Evolutionary conservation across 2,329 filamentous ascomycete genomes (phyloP).

Genomic region (Cladobotryum mycophilum): DNA sequence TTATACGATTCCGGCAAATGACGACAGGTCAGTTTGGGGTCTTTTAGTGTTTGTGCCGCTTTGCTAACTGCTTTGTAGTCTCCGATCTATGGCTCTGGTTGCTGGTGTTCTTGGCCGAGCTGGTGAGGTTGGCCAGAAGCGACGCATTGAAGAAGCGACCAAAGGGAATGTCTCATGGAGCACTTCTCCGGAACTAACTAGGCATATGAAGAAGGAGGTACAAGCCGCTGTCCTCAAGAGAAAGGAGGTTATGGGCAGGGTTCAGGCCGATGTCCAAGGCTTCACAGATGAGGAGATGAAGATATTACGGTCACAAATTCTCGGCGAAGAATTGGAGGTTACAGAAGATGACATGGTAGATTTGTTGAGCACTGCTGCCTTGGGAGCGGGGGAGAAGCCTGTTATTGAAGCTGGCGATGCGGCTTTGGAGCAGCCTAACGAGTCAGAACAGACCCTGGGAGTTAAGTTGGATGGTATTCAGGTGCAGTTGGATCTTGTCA

Average conservation of each 20-base stretch:
- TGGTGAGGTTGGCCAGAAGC: conserved; percentile 67
- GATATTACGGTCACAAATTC: conserved; percentile 23
- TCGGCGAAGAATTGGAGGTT: conserved; percentile 22
- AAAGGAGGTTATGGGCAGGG: conserved; percentile 31
- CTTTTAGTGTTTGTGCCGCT: neutral
- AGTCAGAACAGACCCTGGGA: neutral
- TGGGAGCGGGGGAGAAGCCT: conserved; percentile 5
- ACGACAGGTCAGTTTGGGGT: conserved; percentile 64
- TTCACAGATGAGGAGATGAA: conserved; percentile 34
- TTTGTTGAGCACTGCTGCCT: conserved; percentile 20
- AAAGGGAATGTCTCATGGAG: conserved; percentile 59
- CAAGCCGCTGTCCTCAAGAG: conserved; percentile 24
- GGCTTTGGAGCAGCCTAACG: neutral
- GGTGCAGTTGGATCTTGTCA: conserved; percentile 14
- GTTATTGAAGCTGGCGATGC: conserved; percentile 2
- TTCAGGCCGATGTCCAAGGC: conserved; percentile 28
- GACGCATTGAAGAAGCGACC: conserved; percentile 57
- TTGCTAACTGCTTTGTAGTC: conserved; percentile 40
- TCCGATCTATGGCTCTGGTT: conserved; percentile 75
- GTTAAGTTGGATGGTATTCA: conserved; percentile 13
- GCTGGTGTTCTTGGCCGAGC: conserved; percentile 80
- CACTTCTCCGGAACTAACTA: conserved; percentile 38
- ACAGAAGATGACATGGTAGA: conserved; percentile 33
- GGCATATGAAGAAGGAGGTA: conserved; percentile 32
- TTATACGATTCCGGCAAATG: conserved; percentile 93